Percentiles rank a stretch among this genome's conserved stretches.
These are phyloP conservation scores for Pythium brachiatum DNA, from an alignment of 352 stramenopile species.

Conservation along the genomic window DNA sequence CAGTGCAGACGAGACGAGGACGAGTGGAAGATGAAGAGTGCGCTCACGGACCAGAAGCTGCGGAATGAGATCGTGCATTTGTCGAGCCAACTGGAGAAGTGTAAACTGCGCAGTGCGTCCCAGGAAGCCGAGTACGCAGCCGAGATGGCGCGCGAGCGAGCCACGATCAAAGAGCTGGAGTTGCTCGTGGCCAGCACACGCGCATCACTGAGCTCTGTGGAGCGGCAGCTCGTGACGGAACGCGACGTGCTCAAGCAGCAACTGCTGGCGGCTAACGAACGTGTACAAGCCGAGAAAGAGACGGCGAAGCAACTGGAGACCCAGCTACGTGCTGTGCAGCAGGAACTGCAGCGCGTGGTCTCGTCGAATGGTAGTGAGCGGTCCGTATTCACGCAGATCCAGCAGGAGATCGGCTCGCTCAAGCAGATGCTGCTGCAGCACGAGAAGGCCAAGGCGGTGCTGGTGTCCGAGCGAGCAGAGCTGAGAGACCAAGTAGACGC, in stretches of 20 bases:
- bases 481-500: constrained; percentile 36
- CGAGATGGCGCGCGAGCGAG: constrained; percentile 29
- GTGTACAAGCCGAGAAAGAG: constrained; percentile 36
- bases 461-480: constrained; percentile 41
- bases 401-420: constrained; percentile 50
- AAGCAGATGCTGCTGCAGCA: constrained; percentile 48
- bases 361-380: constrained; percentile 38
- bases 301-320: constrained; percentile 39
- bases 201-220: constrained; percentile 31
- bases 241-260: constrained; percentile 57
- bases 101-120: constrained; percentile 33
- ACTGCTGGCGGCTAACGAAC: constrained; percentile 36
- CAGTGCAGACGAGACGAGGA: constrained; percentile 41
- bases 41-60: constrained; percentile 60
- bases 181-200: constrained; percentile 31
- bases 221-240: constrained; percentile 41
- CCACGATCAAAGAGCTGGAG: constrained; percentile 44
- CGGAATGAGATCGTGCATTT: constrained; percentile 66
- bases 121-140: constrained; percentile 35
- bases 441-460: constrained; percentile 41
- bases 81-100: constrained; percentile 51
- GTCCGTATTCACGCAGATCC: constrained; percentile 30
- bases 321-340: constrained; percentile 43
- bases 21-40: constrained; percentile 31
- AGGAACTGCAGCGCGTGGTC: constrained; percentile 43